Percentiles rank a stretch among this genome's conserved stretches.
phyloP scores from a whole-genome alignment of 176 grass and related monocot species.

The Dendrocalamus sinicus region DNA sequence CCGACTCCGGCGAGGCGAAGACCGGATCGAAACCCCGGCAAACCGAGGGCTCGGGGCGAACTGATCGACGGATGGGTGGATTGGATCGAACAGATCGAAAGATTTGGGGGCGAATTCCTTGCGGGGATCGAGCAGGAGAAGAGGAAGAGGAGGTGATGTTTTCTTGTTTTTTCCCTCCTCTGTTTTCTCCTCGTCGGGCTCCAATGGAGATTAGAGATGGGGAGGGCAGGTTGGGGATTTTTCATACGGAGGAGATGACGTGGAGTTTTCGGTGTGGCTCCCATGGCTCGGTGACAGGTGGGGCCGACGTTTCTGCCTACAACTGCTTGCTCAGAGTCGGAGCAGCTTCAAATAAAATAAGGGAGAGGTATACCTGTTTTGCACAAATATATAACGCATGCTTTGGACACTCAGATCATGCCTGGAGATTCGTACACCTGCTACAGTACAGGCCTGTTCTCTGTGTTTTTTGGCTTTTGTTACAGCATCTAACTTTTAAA shows the following conservation, averaged over 20 bases:
- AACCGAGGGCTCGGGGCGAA: constrained; percentile 22
- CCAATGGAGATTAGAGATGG: constrained; percentile 46
- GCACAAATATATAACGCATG: not conserved
- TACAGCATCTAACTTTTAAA: too few relatives aligned
- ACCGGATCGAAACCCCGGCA: constrained; percentile 51
- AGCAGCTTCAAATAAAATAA: constrained; percentile 24
- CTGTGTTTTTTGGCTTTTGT: too few relatives aligned
- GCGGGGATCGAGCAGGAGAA: constrained; percentile 53
- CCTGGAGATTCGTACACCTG: too few relatives aligned
- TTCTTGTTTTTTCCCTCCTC: constrained; percentile 9
- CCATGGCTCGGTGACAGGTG: constrained; percentile 23
- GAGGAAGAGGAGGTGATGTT: constrained; percentile 55
- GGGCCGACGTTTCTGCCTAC: not conserved
- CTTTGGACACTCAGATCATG: too few relatives aligned
- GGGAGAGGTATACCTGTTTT: constrained; percentile 4
- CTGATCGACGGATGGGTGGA: constrained; percentile 41
- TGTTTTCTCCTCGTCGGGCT: constrained; percentile 51
- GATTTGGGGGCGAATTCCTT: constrained; percentile 49
- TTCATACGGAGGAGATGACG: constrained; percentile 28
- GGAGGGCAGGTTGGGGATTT: constrained; percentile 43
- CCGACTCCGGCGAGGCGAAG: constrained; percentile 39
- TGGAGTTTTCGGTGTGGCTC: constrained; percentile 28
- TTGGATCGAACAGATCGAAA: constrained; percentile 40
- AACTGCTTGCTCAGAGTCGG: not conserved
- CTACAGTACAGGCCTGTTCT: too few relatives aligned